Evolutionary conservation across 116 monocot species (phyloP), one percentile per base, ranked within the genome.

Genomic region (Cymodocea nodosa): DNA sequence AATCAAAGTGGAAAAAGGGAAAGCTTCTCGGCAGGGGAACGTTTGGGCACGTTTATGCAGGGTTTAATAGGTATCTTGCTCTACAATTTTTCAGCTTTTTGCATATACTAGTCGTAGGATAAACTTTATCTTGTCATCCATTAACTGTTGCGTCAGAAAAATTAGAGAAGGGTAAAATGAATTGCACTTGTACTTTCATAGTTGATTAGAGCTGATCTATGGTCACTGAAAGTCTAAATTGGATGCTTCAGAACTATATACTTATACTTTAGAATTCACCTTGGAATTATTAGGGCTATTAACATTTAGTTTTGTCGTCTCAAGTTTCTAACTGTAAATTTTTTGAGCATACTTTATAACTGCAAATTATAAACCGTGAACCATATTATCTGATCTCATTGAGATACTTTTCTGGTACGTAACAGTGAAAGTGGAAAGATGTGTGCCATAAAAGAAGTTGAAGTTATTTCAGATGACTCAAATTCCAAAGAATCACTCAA

Each of bases 391-490:
- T 35, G 35, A 30, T 16, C 52, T 34, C 17, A 67, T 67, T 53
- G 16, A 35, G 18, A 52, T 50, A 39, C 25, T 59, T 52, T 17
- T 62, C 39, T 68, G 12, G n/a, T 66, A 48, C 15, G 14, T 51
- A 55, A 39, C 78, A 94, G 94, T 75, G 94, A 84, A 73, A 82
- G 63, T 74, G 94, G 94, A 56, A 84, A 82, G 22, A 84, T 94
- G 80, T 84, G 86, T 81, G 94, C 94, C 55, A 89, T 94, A 79
- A 94, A 94, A 73, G 87, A 87, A 76, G 89, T 94, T 15, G 76
- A 73, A 53, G 65, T 80, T 53, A 81, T 89, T 64, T 80, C 82
- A 60, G 94, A 87, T 73, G 94, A 94, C 75, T 66, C 78, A 65
- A 81, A 88, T 70, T 94, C 94, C 52, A 89, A 78, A 79, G 89